Evolutionary conservation across 805 yeast species (phyloP), one percentile per base, ranked within the genome.

Genomic region (Candida succiphila): DNA sequence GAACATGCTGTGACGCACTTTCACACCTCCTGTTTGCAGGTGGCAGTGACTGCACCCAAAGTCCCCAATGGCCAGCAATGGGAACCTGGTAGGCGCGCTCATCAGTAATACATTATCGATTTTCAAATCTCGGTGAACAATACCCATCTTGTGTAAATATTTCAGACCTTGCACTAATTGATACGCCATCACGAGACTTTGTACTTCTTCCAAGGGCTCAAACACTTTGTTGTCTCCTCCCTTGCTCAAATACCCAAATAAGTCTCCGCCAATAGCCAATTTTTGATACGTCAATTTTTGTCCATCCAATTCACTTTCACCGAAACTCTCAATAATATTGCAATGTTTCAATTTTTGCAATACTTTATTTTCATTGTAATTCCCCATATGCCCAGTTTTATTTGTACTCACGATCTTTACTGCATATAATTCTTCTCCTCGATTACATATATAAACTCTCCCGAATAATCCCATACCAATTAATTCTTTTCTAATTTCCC

Each of bases 261-360:
- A 70, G 54, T 89, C 98, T 25, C 97, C 97, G 7, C 97, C 97
- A 8, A 92, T 78, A 2, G 96, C 97, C 54, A 88, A 83, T 49
- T 89, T 96, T 39, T 92, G 71, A 3, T 86, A 96, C 17, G 92
- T 86, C 15, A 80, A 80, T 45, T 80, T 78, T 24, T 85, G 89
- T 45, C 80, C 74, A 48, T 78, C 81, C 53, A 85, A 67, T 10
- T 83, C 88, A 4, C 26, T 17, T 0, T 70, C 52, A 46, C 86
- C 94, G 40, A 85, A 92, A 32, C 92, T 62, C 37, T 74, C 71
- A 32, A 92, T 88, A 44, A 92, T 86, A 54, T 92, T 88, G 5
- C 96, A 96, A 58, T 89, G 96, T 30, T 78, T 72, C 37, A 86
- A 63, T 40, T 77, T 73, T 43, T 75, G 72, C 39, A 89, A 60